Conservation (phyloP, 345 rosid species). For the Dipteronia dyeriana region DNA sequence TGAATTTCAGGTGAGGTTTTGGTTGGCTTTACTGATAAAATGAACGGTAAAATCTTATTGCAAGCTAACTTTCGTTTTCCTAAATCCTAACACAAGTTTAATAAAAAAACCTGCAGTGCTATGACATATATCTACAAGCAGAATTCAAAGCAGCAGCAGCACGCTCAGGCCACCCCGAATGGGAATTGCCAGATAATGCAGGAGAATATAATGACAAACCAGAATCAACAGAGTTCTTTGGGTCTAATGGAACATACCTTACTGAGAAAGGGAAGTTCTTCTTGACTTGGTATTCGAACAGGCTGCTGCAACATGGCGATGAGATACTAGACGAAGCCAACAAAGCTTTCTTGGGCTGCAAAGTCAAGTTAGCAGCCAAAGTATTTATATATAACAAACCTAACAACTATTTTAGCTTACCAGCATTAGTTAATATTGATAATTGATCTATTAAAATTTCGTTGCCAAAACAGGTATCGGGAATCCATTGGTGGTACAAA, state of each 20-base stretch:
- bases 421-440: neutral
- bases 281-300: slow-evolving; percentile 78
- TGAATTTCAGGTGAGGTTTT: slow-evolving; percentile 70
- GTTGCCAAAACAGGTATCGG: slow-evolving; percentile 57
- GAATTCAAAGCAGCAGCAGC: slow-evolving; percentile 68
- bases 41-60: neutral
- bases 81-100: slow-evolving; percentile 8
- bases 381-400: slow-evolving; percentile 32
- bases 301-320: slow-evolving; percentile 72
- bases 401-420: neutral
- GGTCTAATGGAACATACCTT: slow-evolving; percentile 56
- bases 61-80: neutral
- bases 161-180: slow-evolving; percentile 70
- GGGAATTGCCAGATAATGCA: slow-evolving; percentile 78
- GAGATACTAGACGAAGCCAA: slow-evolving; percentile 80
- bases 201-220: slow-evolving; percentile 67
- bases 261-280: slow-evolving; percentile 68
- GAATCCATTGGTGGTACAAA: slow-evolving; percentile 92
- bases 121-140: slow-evolving; percentile 60
- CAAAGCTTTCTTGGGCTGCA: slow-evolving; percentile 61
- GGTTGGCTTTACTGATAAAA: neutral
- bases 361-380: slow-evolving; percentile 81
- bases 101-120: slow-evolving; percentile 48
- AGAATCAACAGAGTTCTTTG: slow-evolving; percentile 62
- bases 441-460: neutral